Percentiles rank a stretch among this genome's conserved stretches.
Conservation (phyloP, 1,139 yeast species). For the Petasospora fabianii region DNA sequence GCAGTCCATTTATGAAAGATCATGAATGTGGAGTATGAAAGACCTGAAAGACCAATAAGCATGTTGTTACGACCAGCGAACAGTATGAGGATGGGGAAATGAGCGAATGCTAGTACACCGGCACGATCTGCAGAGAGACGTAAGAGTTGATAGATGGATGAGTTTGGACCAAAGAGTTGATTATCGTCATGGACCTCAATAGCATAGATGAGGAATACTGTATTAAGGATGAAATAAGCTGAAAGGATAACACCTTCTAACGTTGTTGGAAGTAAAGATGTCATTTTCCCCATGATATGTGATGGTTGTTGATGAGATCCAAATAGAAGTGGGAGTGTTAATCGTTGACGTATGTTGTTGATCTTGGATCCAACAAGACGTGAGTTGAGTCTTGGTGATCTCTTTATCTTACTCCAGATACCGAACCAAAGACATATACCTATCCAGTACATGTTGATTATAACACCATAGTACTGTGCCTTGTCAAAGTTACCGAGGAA, state of each 20-base stretch:
- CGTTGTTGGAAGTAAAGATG: slow-evolving; percentile 47
- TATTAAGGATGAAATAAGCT: slow-evolving; percentile 40
- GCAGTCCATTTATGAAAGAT: slow-evolving; percentile 67
- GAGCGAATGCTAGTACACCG: slow-evolving; percentile 46
- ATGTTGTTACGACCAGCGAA: slow-evolving; percentile 70
- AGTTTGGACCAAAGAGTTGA: slow-evolving; percentile 38
- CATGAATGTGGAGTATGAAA: slow-evolving; percentile 59
- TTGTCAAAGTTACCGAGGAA: slow-evolving; percentile 25
- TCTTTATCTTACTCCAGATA: slow-evolving; percentile 17
- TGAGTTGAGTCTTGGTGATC: slow-evolving; percentile 11
- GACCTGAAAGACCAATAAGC: slow-evolving; percentile 57
- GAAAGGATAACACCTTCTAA: slow-evolving; percentile 46
- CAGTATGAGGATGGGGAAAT: slow-evolving; percentile 49
- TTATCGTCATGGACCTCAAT: slow-evolving; percentile 37
- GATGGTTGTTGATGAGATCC: slow-evolving; percentile 21
- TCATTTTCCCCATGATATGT: slow-evolving; percentile 24
- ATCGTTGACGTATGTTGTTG: slow-evolving; percentile 16
- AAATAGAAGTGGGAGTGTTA: slow-evolving; percentile 19
- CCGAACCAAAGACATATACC: slow-evolving; percentile 17
- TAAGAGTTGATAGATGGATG: slow-evolving; percentile 41
- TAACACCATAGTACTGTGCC: slow-evolving; percentile 21
- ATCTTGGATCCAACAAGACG: slow-evolving; percentile 12
- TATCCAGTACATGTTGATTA: slow-evolving; percentile 23
- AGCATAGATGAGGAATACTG: slow-evolving; percentile 38
- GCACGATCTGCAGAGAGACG: slow-evolving; percentile 61